Percentiles rank a stretch among this genome's conserved stretches.
Evolutionary conservation across 140 eudicot genomes (phyloP).

Genomic region (Erigeron philadelphicus): DNA sequence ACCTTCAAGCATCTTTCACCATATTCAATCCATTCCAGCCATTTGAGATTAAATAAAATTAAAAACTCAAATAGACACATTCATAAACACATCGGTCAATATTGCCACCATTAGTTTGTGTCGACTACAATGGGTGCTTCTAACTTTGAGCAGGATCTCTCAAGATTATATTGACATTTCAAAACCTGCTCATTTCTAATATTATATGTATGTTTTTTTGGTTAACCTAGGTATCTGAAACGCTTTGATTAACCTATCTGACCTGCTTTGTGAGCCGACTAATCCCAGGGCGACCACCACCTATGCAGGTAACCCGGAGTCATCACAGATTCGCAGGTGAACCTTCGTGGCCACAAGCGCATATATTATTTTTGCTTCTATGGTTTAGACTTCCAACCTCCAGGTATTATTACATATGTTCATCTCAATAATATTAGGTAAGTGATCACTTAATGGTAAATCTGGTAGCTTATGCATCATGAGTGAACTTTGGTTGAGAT

Average conservation of each 20-base stretch:
- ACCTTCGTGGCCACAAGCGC: no score
- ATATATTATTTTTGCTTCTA: no score
- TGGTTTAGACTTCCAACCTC: no score
- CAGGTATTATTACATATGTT: not conserved
- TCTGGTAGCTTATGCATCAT: not conserved
- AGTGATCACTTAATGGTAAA: not conserved
- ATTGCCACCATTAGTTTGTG: not conserved
- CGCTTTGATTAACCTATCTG: no score
- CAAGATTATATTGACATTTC: not conserved
- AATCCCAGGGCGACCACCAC: no score
- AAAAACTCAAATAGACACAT: conserved; percentile 5
- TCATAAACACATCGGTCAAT: not conserved
- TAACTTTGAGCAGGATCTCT: not conserved
- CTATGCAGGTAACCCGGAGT: no score
- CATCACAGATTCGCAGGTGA: no score
- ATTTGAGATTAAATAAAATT: not conserved
- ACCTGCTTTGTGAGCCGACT: no score
- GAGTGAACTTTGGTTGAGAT: not conserved
- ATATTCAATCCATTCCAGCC: not conserved
- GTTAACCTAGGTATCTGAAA: no score
- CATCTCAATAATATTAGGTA: not conserved
- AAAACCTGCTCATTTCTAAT: no score
- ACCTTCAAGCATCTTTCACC: no score
- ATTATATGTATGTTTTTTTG: no score
- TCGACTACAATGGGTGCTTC: not conserved